phyloP scores from a whole-genome alignment of 176 grass and related monocot genomes.

The Canna indica region DNA sequence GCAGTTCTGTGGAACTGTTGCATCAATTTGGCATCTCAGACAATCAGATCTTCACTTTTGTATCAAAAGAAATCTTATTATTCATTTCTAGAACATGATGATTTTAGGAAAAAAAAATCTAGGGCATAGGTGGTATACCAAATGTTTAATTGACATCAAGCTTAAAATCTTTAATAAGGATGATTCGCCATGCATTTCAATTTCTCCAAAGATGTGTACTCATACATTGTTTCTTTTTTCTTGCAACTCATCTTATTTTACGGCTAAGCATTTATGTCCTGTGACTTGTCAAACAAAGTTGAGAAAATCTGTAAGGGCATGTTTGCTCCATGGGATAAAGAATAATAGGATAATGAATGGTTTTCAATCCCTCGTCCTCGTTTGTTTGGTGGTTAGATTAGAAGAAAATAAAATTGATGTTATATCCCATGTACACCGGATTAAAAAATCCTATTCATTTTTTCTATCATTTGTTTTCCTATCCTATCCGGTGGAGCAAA shows the following conservation, averaged over 20 bases:
- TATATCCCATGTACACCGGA: no score
- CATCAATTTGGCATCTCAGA: not conserved
- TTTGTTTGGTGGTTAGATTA: no score
- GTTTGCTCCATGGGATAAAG: no score
- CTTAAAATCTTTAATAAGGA: not conserved
- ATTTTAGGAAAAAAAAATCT: not conserved
- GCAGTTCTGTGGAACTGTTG: not conserved
- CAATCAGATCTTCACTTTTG: not conserved
- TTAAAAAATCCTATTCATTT: no score
- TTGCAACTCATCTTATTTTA: not conserved
- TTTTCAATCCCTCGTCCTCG: no score
- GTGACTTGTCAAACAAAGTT: not conserved
- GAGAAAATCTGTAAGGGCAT: not conserved
- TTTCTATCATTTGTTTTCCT: no score
- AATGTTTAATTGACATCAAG: no score
- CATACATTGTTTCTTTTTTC: not conserved
- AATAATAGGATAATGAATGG: no score
- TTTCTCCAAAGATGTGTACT: not conserved
- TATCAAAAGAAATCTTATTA: not conserved
- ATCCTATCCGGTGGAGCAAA: no score
- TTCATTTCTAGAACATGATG: not conserved
- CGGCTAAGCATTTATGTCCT: not conserved
- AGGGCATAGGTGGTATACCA: no score
- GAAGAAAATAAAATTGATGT: no score
- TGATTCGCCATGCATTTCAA: not conserved